Evolutionary conservation across 805 yeast species (phyloP).

Genomic region (Barnettozyma populi): DNA sequence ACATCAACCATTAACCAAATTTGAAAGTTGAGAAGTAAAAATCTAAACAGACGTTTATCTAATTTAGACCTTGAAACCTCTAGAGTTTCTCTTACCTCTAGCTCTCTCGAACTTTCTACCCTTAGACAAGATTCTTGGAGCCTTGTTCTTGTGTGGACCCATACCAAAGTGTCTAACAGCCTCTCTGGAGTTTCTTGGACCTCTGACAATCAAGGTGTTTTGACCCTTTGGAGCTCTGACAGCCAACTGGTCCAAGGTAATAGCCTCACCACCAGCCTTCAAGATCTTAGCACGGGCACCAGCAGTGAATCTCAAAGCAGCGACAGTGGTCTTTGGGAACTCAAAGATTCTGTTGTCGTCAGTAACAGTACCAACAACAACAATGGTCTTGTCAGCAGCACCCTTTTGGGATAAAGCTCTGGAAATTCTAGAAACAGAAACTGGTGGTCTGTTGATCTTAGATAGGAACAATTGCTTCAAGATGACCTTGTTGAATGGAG

Average conservation of each 20-base stretch:
- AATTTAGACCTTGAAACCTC: slow-evolving; percentile 99
- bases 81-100: slow-evolving; percentile 99
- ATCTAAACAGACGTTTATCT: slow-evolving; percentile 5
- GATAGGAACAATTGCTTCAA: slow-evolving; percentile 93
- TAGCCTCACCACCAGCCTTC: slow-evolving; percentile 99
- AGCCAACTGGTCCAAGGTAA: slow-evolving; percentile 99
- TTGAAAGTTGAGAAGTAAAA: slow-evolving; percentile 4
- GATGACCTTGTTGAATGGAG: slow-evolving; percentile 97
- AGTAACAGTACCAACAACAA: slow-evolving; percentile 98
- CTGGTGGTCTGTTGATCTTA: slow-evolving; percentile 99
- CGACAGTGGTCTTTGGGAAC: slow-evolving; percentile 96
- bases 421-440: slow-evolving; percentile 86
- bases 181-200: slow-evolving; percentile 98
- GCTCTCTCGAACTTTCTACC: slow-evolving; percentile 99
- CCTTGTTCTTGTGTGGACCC: slow-evolving; percentile 99
- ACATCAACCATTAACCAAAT: slow-evolving; percentile 16
- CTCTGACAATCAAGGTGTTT: slow-evolving; percentile 97
- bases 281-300: slow-evolving; percentile 96
- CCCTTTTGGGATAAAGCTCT: slow-evolving; percentile 79
- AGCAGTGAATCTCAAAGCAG: slow-evolving; percentile 99
- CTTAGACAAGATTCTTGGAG: slow-evolving; percentile 94
- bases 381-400: slow-evolving; percentile 87
- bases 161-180: slow-evolving; percentile 99
- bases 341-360: slow-evolving; percentile 92
- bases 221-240: slow-evolving; percentile 99